Percentiles rank a stretch among this genome's conserved stretches.
These are phyloP conservation scores for Plasmodium fragile DNA, from an alignment of 169 alveolate species.

Conservation along the genomic window DNA sequence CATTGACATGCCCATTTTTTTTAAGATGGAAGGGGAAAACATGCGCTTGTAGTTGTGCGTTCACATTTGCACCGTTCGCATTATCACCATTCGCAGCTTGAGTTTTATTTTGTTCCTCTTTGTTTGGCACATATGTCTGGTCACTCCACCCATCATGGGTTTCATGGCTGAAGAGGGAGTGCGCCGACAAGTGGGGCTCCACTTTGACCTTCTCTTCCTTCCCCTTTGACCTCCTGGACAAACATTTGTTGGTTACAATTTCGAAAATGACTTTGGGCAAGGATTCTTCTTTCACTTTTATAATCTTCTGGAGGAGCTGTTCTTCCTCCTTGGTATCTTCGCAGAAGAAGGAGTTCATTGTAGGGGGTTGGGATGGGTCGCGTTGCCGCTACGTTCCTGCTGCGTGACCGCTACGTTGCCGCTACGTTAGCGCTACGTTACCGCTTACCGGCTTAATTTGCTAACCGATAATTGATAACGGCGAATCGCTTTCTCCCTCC, in stretches of 20 bases:
- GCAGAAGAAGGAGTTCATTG: conserved; percentile 59
- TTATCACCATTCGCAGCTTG: neutral
- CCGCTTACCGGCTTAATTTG: neutral
- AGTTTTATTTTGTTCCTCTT: neutral
- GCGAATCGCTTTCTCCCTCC: neutral
- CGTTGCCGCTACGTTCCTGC: neutral
- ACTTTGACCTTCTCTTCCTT: neutral
- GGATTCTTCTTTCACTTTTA: conserved; percentile 3
- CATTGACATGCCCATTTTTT: conserved; percentile 39
- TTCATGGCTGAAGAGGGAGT: neutral
- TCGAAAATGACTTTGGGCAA: conserved; percentile 25
- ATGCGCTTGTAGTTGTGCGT: neutral
- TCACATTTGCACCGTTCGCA: neutral
- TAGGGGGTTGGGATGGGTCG: neutral
- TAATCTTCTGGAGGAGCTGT: conserved; percentile 30
- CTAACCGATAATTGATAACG: neutral
- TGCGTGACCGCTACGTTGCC: too few species aligned
- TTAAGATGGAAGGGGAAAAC: conserved; percentile 63
- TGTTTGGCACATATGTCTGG: neutral
- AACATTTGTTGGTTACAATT: conserved; percentile 19
- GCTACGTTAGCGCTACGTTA: too few species aligned
- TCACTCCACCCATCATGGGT: neutral
- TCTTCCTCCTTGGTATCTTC: conserved; percentile 74
- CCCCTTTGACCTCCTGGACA: neutral
- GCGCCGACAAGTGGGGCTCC: neutral